These are phyloP conservation scores for Myxozyma monticola DNA, from an alignment of 805 yeast species.

Conservation along the genomic window DNA sequence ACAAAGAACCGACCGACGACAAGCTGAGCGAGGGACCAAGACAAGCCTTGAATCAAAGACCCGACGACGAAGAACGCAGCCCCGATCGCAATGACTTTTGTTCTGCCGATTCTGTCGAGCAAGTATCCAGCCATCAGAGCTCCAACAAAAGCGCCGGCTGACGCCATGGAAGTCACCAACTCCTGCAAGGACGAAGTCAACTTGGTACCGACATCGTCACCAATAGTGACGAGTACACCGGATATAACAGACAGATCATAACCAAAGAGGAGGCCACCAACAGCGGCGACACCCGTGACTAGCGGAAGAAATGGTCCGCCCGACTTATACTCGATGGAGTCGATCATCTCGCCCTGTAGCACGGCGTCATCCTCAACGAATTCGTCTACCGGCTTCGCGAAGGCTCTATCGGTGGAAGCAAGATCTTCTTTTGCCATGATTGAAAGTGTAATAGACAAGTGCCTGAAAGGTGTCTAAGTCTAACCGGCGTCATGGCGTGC, in stretches of 20 bases:
- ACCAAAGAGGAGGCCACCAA: constrained; percentile 92
- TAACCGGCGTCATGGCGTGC: too few species aligned
- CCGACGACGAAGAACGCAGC: constrained; percentile 23
- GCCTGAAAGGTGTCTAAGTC: too few species aligned
- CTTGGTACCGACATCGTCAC: constrained; percentile 60
- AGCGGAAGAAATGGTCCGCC: constrained; percentile 29
- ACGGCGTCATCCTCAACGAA: neutral
- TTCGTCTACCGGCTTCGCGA: neutral
- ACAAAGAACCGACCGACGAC: constrained; percentile 56
- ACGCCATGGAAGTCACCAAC: constrained; percentile 58
- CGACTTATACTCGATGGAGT: neutral
- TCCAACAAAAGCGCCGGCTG: constrained; percentile 42
- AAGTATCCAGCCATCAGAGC: constrained; percentile 22
- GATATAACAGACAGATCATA: constrained; percentile 96
- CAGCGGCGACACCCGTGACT: constrained; percentile 55
- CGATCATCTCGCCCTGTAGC: neutral
- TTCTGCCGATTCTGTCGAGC: constrained; percentile 28
- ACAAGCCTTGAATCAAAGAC: constrained; percentile 24
- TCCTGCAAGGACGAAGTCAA: constrained; percentile 50
- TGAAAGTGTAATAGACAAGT: too few species aligned
- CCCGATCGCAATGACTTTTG: constrained; percentile 24
- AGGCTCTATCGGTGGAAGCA: too few species aligned
- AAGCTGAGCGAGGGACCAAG: constrained; percentile 24
- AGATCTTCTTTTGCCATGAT: too few species aligned
- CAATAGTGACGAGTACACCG: constrained; percentile 82